Percentiles rank a stretch among this genome's conserved stretches.
Evolutionary conservation across 306 rosid species (phyloP).

Genomic region (Quillaja saponaria): DNA sequence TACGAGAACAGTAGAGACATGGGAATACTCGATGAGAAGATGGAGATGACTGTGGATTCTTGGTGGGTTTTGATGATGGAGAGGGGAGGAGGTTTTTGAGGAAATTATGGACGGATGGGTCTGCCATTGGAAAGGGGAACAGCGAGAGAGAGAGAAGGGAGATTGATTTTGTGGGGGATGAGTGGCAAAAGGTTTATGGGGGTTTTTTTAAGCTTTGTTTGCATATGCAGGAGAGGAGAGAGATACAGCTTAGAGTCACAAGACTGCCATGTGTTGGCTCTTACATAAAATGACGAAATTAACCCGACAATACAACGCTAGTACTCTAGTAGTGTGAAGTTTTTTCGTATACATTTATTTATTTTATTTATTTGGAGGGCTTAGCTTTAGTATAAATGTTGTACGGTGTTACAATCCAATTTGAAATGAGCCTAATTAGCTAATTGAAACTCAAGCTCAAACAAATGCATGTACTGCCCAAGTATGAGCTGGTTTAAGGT

Average conservation of each 20-base stretch:
- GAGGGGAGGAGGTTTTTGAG: conserved; percentile 27
- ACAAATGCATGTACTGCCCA: no score
- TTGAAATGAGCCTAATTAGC: no score
- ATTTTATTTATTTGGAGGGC: not conserved
- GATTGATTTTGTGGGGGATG: no score
- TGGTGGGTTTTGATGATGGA: not conserved
- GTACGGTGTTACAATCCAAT: no score
- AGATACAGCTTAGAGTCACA: not conserved
- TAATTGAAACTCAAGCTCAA: no score
- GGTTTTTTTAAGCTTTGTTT: conserved; percentile 2
- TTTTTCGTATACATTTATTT: not conserved
- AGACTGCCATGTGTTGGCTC: not conserved
- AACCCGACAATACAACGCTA: not conserved
- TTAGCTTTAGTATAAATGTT: no score
- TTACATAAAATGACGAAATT: not conserved
- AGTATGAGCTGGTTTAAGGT: no score
- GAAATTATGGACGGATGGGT: conserved; percentile 48
- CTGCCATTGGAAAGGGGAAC: conserved; percentile 41
- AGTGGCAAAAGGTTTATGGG: conserved; percentile 10
- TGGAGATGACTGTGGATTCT: not conserved
- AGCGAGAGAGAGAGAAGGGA: not conserved
- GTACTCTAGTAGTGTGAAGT: not conserved
- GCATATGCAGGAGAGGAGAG: not conserved
- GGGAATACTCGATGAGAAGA: conserved; percentile 41
- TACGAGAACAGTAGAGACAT: conserved; percentile 66